Base-by-base conservation (phyloP, 1,284 basidiomycete species). In the Acaromyces ingoldii region DNA sequence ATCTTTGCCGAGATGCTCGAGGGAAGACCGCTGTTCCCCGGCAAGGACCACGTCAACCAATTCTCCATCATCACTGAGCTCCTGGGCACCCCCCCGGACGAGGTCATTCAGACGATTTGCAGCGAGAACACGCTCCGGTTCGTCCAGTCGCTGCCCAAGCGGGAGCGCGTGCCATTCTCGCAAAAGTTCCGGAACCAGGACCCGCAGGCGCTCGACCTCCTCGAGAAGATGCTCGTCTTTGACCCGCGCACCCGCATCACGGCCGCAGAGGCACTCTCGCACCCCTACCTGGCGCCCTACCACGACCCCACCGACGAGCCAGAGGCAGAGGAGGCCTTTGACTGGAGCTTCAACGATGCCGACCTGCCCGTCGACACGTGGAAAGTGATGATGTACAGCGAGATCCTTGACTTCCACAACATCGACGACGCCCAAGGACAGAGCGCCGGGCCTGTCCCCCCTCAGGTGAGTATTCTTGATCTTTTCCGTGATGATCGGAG, bases 271-370 rank as follows among this genome's bases (percentile, higher is more conserved):
- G 91, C 87, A n/a, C 82, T 99, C 43, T 82, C 81, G 4, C 91
- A 98, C 78, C 88, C 90, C 69, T 98, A 98, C 78, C 89, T 99
- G 19, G 84, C 89, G 5, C 93, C 93, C 7, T 99, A 99, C 76
- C 95, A 98, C 76, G 95, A 99, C 78, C 91, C 93, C 6, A 91
- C 91, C 6, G 93, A 99, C 75, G 95, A 99, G 77, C 93, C 95
- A 4, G 86, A 88, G 38, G 90, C 93, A 6, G 84, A 82, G 30
- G 92, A 97, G 76, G 87, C 89, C 71, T 99, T 98, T 71, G 93
- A 99, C 77, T 99, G 93, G 93, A 89, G 86, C 70, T 98, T 99
- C 84, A 99, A 99, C 78, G 93, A 99, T 67, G 95, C 95, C n/a
- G 93, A 99, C 76, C 81, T 99, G 40, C 95, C 95, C 0, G 89